Conservation (phyloP, 768 basidiomycete species). For the Pleurotus tuoliensis region DNA sequence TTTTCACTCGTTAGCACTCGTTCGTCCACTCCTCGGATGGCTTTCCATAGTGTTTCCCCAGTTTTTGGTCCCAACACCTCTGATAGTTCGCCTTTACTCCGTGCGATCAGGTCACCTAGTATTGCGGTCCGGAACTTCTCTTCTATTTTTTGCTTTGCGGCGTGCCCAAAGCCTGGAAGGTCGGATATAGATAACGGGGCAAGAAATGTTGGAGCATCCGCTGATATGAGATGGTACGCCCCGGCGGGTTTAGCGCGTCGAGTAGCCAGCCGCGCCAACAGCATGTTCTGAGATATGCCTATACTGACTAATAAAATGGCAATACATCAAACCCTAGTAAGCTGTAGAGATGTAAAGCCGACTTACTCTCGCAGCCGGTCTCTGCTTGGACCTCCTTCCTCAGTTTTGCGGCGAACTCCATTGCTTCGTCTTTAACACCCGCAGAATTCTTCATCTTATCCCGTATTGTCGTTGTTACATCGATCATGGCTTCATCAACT, state of each 20-base stretch:
- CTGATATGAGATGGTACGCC: constrained; percentile 66
- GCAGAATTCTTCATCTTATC: constrained; percentile 30
- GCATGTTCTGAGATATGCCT: constrained; percentile 88
- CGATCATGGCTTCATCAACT: constrained; percentile 93
- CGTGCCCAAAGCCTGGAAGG: constrained; percentile 83
- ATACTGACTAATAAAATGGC: constrained; percentile 64
- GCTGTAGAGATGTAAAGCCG: background rate
- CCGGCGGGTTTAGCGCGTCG: constrained; percentile 89
- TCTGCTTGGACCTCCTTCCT: constrained; percentile 68
- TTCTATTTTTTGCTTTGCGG: constrained; percentile 70
- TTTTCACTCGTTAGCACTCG: constrained; percentile 79
- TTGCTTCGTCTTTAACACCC: constrained; percentile 53
- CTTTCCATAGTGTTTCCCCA: constrained; percentile 84
- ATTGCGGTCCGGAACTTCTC: constrained; percentile 73
- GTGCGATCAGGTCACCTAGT: constrained; percentile 63
- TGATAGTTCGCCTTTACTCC: constrained; percentile 62
- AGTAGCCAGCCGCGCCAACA: constrained; percentile 90
- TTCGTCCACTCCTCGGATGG: constrained; percentile 79
- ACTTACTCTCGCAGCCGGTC: constrained; percentile 83
- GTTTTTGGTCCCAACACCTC: constrained; percentile 74
- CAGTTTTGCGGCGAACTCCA: constrained; percentile 77
- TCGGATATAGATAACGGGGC: constrained; percentile 72
- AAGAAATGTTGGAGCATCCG: constrained; percentile 51
- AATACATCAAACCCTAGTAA: background rate
- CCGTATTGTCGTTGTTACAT: constrained; percentile 63